Base-by-base conservation (phyloP, 1,284 basidiomycete genomes). In the Marasmius tenuissimus region DNA sequence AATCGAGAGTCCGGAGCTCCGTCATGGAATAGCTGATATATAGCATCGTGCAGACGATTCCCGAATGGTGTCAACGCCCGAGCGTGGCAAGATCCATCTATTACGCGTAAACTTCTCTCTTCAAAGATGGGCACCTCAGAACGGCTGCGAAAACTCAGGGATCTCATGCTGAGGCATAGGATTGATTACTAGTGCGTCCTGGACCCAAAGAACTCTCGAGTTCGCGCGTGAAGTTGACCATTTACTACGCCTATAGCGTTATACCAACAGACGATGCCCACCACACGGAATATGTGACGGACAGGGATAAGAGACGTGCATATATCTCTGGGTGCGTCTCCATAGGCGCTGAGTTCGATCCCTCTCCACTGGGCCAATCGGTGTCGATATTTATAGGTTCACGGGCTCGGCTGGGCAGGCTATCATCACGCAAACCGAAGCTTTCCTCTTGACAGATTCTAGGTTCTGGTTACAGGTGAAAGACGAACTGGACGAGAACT, bases 261-360 rank as follows among this genome's bases (percentile, higher is more conserved):
- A 78, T 97, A 37, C 92, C 93, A 1, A 89, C 85, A 58, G 92
- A 94, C 71, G 95, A 97, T 72, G 90, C 94, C 8, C 95, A 97
- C 72, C 87, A 87, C 61, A 95, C 93, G 4, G 95, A 97, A 73
- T 94, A 93, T 65, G 88, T 95, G 11, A 87, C 93, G 6, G 75
- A 82, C 7, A 86, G 87, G 52, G 94, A 97, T 71, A 90, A 91
- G 72, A 86, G 95, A 39, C 81, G 91, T 58, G 86, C 91, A 68
- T 97, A 85, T 80, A 88, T 97, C 59, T 89, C 92, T 22, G 92
- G 88, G 88, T 92, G 69, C 62, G 88, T 77, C 7, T n/a, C 14
- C 11, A 3, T 39, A 55, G 51, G 33, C 35, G 60, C 52, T 60
- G 45, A 34, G 22, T 42, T 51, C 61, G 22, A 10, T 53, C 59